Base-by-base conservation (phyloP, 2,329 filamentous ascomycete species). In the Aspergillus cejpii region DNA sequence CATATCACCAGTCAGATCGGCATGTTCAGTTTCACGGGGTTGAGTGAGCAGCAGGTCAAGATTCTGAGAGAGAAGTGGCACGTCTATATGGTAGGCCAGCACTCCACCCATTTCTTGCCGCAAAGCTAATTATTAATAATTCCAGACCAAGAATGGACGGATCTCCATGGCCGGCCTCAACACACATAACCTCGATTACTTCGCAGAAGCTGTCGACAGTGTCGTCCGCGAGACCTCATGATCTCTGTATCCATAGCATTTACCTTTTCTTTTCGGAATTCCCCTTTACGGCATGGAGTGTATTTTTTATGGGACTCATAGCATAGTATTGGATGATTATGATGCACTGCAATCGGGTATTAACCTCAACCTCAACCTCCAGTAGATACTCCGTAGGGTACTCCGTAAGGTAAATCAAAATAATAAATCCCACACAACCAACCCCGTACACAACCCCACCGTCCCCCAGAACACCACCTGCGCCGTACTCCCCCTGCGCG, bases 111-210 rank as follows among this genome's bases (percentile, higher is more conserved):
- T n/a, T n/a, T n/a, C n/a, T n/a, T n/a, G n/a, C n/a, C n/a, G n/a
- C n/a, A n/a, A n/a, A n/a, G n/a, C n/a, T n/a, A n/a, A n/a, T n/a
- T n/a, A n/a, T n/a, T n/a, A n/a, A n/a, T n/a, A n/a, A n/a, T n/a
- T n/a, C n/a, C 37, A 71, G 68, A 97, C 91, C 55, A 96, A 96
- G 80, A 98, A 98, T 63, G 92, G 92, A 17, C 85, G 92, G 39
- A 95, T 97, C 70, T 94, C 87, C 64, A 97, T 98, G 91, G 92
- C 92, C 4, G 92, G 92, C n/a, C 73, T 97, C 55, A 97, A 97
- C 69, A 85, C 87, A 20, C 73, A 83, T 61, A 98, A 97, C 65
- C 77, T 97, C 47, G 88, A 95, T 44, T 95, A 96, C 71, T 86
- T 97, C 60, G 92, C 90, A 38, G 83, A 85, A 68, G 88, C 91